Evolutionary conservation across 2,329 filamentous ascomycete species (phyloP).

Genomic region (Elsinoe batatas): DNA sequence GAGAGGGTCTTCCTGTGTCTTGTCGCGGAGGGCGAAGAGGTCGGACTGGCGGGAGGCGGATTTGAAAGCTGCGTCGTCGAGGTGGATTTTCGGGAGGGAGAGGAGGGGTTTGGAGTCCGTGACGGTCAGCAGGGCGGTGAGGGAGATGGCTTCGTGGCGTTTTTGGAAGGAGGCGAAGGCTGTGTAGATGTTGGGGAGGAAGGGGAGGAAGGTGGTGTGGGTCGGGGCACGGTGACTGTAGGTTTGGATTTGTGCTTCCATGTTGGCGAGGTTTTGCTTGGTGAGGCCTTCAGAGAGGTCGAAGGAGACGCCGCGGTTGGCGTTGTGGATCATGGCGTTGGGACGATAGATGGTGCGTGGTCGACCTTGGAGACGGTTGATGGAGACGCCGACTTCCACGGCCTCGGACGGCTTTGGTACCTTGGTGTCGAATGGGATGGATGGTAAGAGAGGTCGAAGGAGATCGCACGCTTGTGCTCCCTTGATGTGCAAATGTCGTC

Average conservation of each 20-base stretch:
- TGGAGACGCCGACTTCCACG: constrained; percentile 49
- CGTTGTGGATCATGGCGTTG: constrained; percentile 31
- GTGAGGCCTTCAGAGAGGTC: constrained; percentile 43
- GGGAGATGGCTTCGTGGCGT: constrained; percentile 54
- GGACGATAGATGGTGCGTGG: constrained; percentile 51
- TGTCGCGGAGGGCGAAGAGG: constrained; percentile 49
- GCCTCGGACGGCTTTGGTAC: constrained; percentile 25
- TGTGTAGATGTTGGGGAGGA: constrained; percentile 37
- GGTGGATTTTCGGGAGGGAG: constrained; percentile 48
- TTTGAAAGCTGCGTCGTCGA: constrained; percentile 60
- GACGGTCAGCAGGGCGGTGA: constrained; percentile 44
- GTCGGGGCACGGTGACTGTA: constrained; percentile 36
- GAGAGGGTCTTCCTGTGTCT: constrained; percentile 41
- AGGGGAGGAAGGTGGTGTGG: constrained; percentile 22
- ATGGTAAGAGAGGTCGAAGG: constrained; percentile 36
- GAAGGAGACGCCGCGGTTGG: constrained; percentile 51
- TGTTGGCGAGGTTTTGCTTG: constrained; percentile 19
- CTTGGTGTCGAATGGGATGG: constrained; percentile 25
- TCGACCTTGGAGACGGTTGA: constrained; percentile 52
- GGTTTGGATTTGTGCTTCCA: constrained; percentile 31
- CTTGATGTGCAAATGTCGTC: constrained; percentile 46
- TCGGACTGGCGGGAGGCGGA: constrained; percentile 52
- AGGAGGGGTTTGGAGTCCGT: constrained; percentile 33
- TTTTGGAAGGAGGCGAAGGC: constrained; percentile 51
- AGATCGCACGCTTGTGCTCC: constrained; percentile 46